Conservation (phyloP, 1,284 basidiomycete genomes). For the Microbotryum silenes-acaulis region DNA sequence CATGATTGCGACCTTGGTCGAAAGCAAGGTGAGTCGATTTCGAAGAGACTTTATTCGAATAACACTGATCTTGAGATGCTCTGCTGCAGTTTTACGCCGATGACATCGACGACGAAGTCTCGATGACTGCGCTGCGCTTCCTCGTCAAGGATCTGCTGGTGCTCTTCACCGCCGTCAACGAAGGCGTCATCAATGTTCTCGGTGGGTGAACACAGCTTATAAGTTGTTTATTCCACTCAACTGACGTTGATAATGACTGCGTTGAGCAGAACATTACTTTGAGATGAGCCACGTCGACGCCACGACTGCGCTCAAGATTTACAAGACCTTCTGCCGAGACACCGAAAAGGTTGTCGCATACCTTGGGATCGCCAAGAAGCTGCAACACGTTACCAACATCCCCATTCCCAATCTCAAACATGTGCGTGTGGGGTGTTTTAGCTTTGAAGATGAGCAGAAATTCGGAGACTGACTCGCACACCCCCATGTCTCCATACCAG, state of each 20-base stretch:
- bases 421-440: conserved; percentile 46
- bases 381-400: conserved; percentile 86
- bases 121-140: conserved; percentile 81
- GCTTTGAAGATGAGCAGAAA: not conserved
- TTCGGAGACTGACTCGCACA: not conserved
- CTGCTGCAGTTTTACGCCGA: conserved; percentile 76
- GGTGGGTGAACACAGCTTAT: conserved; percentile 46
- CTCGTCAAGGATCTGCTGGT: conserved; percentile 95
- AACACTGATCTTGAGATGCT: not conserved
- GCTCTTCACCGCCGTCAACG: conserved; percentile 92
- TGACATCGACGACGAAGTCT: conserved; percentile 84
- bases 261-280: conserved; percentile 81
- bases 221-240: too few species aligned
- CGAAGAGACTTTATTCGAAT: not conserved
- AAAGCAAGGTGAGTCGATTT: conserved; percentile 62
- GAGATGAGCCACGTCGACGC: conserved; percentile 96
- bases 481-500: conserved; percentile 42
- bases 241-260: conserved; percentile 13
- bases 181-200: conserved; percentile 93
- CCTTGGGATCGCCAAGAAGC: conserved; percentile 81
- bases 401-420: conserved; percentile 91
- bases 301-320: conserved; percentile 72
- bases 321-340: conserved; percentile 90
- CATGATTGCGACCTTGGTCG: conserved; percentile 76
- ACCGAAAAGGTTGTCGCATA: conserved; percentile 92